These are phyloP conservation scores for Mycena kentingensis DNA, from an alignment of 768 basidiomycete genomes.

Conservation along the genomic window DNA sequence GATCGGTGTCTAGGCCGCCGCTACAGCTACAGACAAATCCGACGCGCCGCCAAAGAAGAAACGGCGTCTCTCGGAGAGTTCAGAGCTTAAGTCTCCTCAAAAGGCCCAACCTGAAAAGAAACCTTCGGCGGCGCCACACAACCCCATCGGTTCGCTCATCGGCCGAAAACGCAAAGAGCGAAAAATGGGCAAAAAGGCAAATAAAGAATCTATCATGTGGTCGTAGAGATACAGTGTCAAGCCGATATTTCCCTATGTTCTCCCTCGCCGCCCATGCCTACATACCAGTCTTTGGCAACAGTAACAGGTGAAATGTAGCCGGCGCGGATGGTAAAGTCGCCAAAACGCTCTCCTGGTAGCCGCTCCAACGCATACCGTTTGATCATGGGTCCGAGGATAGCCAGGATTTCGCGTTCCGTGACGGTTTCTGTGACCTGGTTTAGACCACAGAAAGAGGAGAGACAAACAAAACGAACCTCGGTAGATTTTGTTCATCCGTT, in stretches of 20 bases:
- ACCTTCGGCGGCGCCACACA: slow-evolving; percentile 36
- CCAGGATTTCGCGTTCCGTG: slow-evolving; percentile 88
- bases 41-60: slow-evolving; percentile 24
- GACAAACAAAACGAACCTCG: slow-evolving; percentile 62
- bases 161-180: slow-evolving; percentile 79
- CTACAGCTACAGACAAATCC: slow-evolving; percentile 10
- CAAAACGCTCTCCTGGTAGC: slow-evolving; percentile 86
- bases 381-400: slow-evolving; percentile 91
- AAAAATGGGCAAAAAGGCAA: slow-evolving; percentile 40
- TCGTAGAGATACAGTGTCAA: slow-evolving; percentile 1
- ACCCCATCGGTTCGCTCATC: slow-evolving; percentile 65
- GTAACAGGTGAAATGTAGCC: slow-evolving; percentile 89
- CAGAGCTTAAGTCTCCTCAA: slow-evolving; percentile 10
- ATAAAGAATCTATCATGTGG: neutral
- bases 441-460: neutral
- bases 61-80: slow-evolving; percentile 32
- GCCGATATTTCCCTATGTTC: slow-evolving; percentile 41
- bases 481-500: slow-evolving; percentile 95
- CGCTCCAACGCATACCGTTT: slow-evolving; percentile 89
- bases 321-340: slow-evolving; percentile 91
- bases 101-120: slow-evolving; percentile 26
- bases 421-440: slow-evolving; percentile 85
- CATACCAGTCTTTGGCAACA: slow-evolving; percentile 86
- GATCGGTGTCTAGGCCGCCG: neutral
- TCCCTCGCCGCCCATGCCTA: slow-evolving; percentile 79